Conservation (phyloP, 306 rosid genomes). For the Rosa persica region DNA sequence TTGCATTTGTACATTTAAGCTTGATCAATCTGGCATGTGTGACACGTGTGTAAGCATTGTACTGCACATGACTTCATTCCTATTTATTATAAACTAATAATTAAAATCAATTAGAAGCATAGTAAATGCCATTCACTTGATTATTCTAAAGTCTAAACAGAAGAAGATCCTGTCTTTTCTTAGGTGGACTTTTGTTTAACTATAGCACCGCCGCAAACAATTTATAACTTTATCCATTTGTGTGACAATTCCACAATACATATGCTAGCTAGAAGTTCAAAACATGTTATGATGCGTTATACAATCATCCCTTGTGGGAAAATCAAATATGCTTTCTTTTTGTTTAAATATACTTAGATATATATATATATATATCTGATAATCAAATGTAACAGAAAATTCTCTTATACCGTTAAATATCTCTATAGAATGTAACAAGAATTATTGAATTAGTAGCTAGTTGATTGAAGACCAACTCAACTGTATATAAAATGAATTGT, state of each 20-base stretch:
- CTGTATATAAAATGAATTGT: too few relatives aligned
- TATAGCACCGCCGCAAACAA: constrained; percentile 5
- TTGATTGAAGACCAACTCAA: too few relatives aligned
- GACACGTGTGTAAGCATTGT: constrained; percentile 46
- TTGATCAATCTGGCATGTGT: constrained; percentile 51
- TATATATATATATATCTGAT: too few relatives aligned
- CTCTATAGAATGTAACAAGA: neutral
- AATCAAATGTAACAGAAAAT: too few relatives aligned
- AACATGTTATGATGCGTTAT: neutral
- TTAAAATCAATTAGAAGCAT: neutral
- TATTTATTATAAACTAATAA: neutral
- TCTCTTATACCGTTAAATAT: too few relatives aligned
- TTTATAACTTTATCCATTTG: constrained; percentile 8
- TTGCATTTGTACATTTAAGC: constrained; percentile 10
- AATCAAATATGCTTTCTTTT: too few relatives aligned
- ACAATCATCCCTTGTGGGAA: neutral
- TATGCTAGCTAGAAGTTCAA: neutral
- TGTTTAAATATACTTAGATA: too few relatives aligned
- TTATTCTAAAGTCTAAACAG: neutral
- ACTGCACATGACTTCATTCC: constrained; percentile 42
- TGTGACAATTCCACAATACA: neutral
- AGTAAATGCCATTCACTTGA: neutral
- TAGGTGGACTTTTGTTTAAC: constrained; percentile 13
- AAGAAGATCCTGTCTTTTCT: constrained; percentile 8
- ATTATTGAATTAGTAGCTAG: too few relatives aligned